Conservation (phyloP, 2,329 filamentous ascomycete genomes). For the Domatiomyces catenatus region DNA sequence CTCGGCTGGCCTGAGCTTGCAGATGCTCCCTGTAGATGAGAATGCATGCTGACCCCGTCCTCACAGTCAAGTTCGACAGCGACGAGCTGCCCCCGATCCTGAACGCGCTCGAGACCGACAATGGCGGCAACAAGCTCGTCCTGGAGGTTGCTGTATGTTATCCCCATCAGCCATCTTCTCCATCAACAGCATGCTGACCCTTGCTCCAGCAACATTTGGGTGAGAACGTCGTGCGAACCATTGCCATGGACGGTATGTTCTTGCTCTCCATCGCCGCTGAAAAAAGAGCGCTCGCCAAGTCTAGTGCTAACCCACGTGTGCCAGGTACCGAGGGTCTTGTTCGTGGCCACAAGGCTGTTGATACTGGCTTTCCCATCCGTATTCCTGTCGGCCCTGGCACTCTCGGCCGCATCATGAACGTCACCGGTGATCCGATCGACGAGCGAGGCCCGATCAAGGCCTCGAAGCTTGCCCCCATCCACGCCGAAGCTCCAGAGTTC, state of each 20-base stretch:
- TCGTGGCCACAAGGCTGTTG: conserved; percentile 68
- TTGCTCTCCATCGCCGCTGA: too few relatives aligned
- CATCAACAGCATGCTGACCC: conserved; percentile 15
- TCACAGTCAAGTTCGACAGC: conserved; percentile 84
- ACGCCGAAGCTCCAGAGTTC: conserved; percentile 86
- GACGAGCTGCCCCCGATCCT: conserved; percentile 92
- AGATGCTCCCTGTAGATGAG: not conserved
- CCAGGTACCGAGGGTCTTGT: conserved; percentile 97
- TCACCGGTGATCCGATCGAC: conserved; percentile 99
- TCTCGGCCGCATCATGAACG: conserved; percentile 99
- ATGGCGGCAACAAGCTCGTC: conserved; percentile 85
- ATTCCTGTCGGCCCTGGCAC: conserved; percentile 88
- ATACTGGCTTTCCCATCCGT: conserved; percentile 90
- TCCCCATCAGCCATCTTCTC: not conserved
- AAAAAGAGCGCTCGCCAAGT: conserved; percentile 1
- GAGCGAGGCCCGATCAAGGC: conserved; percentile 97
- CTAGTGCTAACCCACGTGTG: not conserved
- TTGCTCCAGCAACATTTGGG: conserved; percentile 81
- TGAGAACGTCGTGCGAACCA: conserved; percentile 97
- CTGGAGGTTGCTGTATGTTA: conserved; percentile 82
- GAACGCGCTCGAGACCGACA: conserved; percentile 84
- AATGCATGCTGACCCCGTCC: conserved; percentile 6
- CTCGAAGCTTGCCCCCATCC: conserved; percentile 74
- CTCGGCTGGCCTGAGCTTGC: conserved; percentile 20
- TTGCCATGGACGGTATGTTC: conserved; percentile 93